Base-by-base conservation (phyloP, 1,284 basidiomycete species). In the Paramarasmius palmivorus region DNA sequence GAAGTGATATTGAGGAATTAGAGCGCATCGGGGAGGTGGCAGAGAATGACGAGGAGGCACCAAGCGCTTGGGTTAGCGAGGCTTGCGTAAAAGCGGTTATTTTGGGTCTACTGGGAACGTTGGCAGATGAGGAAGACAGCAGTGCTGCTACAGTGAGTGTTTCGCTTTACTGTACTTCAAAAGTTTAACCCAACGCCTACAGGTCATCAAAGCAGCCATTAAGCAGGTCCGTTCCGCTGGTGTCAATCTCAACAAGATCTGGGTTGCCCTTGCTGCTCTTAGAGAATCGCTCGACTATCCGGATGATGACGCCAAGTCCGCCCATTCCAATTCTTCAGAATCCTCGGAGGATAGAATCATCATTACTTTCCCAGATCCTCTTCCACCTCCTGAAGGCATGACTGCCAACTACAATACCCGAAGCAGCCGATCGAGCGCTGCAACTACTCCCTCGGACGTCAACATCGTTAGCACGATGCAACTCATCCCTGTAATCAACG, bases 41-140 rank as follows among this genome's bases (percentile, higher is more conserved):
- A 19, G 73, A 77, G 23, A 66, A 67, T 20, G 63, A 69, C 48
- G 65, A 61, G 26, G 63, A 62, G 17, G 69, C 71, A 4, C 71
- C 73, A 1, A 73, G 78, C 9, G 69, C 70, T 1, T 90, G 87
- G 87, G 75, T 88, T 40, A 81, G 79, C 63, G 84, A 87, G 57
- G 65, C 70, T 1, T 86, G 84, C 58, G 67, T 80, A n/a, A 86
- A 81, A 60, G 74, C 83, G 2, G 70, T 90, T 32, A 62, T 88
- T 20, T 55, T 83, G 8, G 81, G 82, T 4, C 70, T 91, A 12
- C 68, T 92, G 42, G 75, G 76, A 8, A 62, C 87, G 48, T 63
- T 89, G 32, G 73, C 69, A 10, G 73, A 75, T 53, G 75, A 77
- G 37, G 71, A 72, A 26, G 70, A 71, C 20, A 71, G 68, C 5